These are phyloP conservation scores for Cyclaneusma minus DNA, from an alignment of 2,329 filamentous ascomycete species.

Conservation along the genomic window DNA sequence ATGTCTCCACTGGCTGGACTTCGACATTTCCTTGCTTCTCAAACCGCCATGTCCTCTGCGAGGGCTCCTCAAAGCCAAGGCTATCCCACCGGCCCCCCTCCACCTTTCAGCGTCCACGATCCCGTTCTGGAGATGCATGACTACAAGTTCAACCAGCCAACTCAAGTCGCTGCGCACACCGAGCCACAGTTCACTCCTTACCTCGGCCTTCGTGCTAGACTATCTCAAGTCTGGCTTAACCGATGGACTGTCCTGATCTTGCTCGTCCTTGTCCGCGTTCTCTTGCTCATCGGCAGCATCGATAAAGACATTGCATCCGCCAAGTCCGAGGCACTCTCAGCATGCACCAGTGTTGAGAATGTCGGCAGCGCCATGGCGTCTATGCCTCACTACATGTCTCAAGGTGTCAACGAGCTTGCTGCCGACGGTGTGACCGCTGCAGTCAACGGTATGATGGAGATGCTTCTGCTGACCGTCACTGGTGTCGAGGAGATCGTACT, in stretches of 20 bases:
- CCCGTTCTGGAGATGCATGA: slow-evolving; percentile 14
- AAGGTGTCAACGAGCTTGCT: slow-evolving; percentile 75
- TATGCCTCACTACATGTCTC: slow-evolving; percentile 89
- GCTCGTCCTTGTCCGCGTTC: slow-evolving; percentile 66
- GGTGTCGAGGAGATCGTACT: slow-evolving; percentile 77
- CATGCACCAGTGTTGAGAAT: slow-evolving; percentile 84
- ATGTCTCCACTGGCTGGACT: slow-evolving; percentile 18
- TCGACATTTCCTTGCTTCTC: slow-evolving; percentile 14
- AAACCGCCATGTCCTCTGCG: slow-evolving; percentile 18
- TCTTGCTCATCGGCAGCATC: slow-evolving; percentile 61
- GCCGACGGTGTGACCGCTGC: slow-evolving; percentile 67
- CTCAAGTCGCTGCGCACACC: slow-evolving; percentile 28
- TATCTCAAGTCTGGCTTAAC: slow-evolving; percentile 97
- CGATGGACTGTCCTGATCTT: slow-evolving; percentile 86
- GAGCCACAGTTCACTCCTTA: slow-evolving; percentile 71
- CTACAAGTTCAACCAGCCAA: slow-evolving; percentile 6
- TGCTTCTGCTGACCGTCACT: slow-evolving; percentile 65
- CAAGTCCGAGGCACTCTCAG: slow-evolving; percentile 66
- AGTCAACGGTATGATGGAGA: slow-evolving; percentile 62
- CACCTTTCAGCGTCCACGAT: slow-evolving; percentile 13
- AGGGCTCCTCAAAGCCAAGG: slow-evolving; percentile 11
- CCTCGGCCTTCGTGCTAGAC: slow-evolving; percentile 71
- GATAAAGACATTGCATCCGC: slow-evolving; percentile 62
- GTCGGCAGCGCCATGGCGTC: slow-evolving; percentile 92
- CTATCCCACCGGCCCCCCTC: slow-evolving; percentile 23